Base-by-base conservation (phyloP, 768 basidiomycete species). In the Neoboletus magnificus region DNA sequence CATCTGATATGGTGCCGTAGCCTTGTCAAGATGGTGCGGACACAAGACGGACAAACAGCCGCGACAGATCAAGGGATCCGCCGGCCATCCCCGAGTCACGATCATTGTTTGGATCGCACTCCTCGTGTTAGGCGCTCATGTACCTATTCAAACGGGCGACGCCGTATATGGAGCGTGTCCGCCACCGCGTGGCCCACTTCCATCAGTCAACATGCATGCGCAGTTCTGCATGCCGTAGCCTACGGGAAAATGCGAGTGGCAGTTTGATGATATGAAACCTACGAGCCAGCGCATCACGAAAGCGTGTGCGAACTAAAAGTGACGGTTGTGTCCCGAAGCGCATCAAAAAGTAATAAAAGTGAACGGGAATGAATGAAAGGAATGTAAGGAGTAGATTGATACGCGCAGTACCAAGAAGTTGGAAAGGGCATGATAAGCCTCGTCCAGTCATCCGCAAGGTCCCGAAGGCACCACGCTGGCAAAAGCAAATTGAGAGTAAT, bases 121-220 rank as follows among this genome's bases (percentile, higher is more conserved):
- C 57, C 57, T 55, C 59, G 59, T 65, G 65, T 51, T 41, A 20
- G 39, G 59, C 56, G 57, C 55, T 49, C 66, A 57, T 56, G 35
- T 36, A 58, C 48, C 47, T 22, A 40, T 58, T 48, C 56, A 58
- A n/a, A n/a, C 37, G 52, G 51, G 39, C 49, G 45, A 67, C 39
- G 51, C 48, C 59, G 52, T 42, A 56, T 51, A 67, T 54, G 33
- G 65, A 37, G 44, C 43, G 42, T 65, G 71, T 53, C 56, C 61
- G 57, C 61, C 58, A 57, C 63, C 52, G 56, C 51, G 52, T 63
- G 67, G 48, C 51, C 62, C 43, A 57, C 55, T n/a, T 44, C 55
- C 66, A 70, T 71, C 66, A 72, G 37, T 65, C 68, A 72, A 59
- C 59, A 62, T 60, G 53, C 57, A 57, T 62, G 60, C 57, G 50